A percentile compares a stretch with the other conserved stretches of the same genome.
Evolutionary conservation across 257 asterid species (phyloP).

Genomic region (Nicotiana obtusifolia): DNA sequence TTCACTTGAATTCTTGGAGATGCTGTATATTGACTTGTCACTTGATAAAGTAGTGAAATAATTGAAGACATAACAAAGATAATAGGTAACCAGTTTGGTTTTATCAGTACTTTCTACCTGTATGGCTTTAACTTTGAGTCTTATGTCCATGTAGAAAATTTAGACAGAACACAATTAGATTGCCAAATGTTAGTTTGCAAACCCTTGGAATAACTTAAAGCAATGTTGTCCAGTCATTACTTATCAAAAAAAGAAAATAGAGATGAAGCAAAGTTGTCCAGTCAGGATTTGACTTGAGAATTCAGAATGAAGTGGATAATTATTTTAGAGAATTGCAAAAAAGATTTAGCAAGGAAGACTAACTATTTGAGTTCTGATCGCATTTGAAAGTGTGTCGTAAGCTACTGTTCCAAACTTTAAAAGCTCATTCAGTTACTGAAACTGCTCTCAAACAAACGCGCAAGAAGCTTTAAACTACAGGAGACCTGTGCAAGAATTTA

Average conservation of each 20-base stretch:
- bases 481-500: not conserved
- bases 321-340: not conserved
- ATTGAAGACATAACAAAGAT: not conserved
- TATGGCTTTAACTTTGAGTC: not conserved
- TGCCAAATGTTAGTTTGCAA: not conserved
- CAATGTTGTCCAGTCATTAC: not conserved
- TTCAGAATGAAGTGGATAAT: not conserved
- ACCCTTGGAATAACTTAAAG: not conserved
- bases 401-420: not conserved
- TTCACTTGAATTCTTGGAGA: not conserved
- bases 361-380: not conserved
- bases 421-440: not conserved
- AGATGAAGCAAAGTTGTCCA: not conserved
- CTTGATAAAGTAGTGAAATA: not conserved
- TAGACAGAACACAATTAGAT: not conserved
- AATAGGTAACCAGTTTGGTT: not conserved
- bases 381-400: not conserved
- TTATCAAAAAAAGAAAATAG: not conserved
- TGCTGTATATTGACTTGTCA: not conserved
- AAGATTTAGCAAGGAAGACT: not conserved
- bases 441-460: not conserved
- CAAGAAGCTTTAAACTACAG: not conserved
- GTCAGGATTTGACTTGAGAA: conserved; percentile 4
- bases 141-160: not conserved
- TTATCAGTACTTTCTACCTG: not conserved